Base-by-base conservation (phyloP, 768 basidiomycete species). In the Cyathus striatus region DNA sequence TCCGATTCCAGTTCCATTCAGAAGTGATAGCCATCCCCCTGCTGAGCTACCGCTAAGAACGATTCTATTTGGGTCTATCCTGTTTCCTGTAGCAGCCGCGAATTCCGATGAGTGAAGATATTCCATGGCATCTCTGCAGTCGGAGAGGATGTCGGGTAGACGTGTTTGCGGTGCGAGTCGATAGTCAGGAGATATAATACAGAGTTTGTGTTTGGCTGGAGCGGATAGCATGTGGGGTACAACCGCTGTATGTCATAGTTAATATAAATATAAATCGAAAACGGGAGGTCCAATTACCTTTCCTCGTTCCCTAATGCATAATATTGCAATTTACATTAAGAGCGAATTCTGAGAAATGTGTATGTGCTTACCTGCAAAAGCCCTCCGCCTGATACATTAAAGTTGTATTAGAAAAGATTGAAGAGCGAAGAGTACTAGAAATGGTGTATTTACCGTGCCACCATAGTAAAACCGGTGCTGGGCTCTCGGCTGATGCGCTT, bases 31-130 rank as follows among this genome's bases (percentile, higher is more conserved):
- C 64, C 64, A 69, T 0, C 68, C 68, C 2, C 68, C 68, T 1
- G 68, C 68, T 2, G 66, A 68, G 38, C 64, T 64, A 4, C 68
- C 68, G 44, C 62, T 64, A 14, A 66, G 25, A 23, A 68, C 49
- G 10, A 69, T 42, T 23, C 57, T 58, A 23, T 58, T 47, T 0
- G 50, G 13, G 44, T 68, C 60, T 14, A 63, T 61, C 10, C 62
- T 52, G 21, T 53, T 45, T 10, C 46, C 42, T 1, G 65, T 66
- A 3, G 57, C 60, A 2, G 26, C 38, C 1, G 49, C 49, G 40
- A 69, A 69, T 2, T 43, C 42, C 1, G 48, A 37, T 2, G 57
- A 60, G 12, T 47, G 52, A 16, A 69, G 40, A 39, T 59, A 68
- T 21, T 59, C 56, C 44, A 69, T 47, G n/a, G 68, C 65, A 5